Conservation (phyloP, 2,329 filamentous ascomycete species). For the Venturia oleaginea region DNA sequence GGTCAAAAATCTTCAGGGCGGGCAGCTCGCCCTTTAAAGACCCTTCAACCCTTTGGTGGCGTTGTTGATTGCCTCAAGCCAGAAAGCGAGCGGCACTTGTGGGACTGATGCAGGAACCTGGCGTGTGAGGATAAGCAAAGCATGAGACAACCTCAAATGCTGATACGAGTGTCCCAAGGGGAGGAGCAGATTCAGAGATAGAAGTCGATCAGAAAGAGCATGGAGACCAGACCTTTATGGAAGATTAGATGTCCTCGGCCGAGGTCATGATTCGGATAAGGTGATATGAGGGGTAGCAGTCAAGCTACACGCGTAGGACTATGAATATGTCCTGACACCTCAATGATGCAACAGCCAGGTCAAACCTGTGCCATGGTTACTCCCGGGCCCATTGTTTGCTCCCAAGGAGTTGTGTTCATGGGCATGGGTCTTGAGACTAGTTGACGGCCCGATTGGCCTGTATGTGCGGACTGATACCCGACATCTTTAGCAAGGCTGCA, state of each 20-base stretch:
- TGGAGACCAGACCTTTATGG: not conserved
- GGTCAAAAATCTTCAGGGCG: not conserved
- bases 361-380: not conserved
- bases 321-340: constrained; percentile 5
- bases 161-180: not conserved
- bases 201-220: not conserved
- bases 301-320: not conserved
- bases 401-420: not conserved
- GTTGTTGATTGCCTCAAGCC: constrained; percentile 4
- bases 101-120: not conserved
- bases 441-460: not conserved
- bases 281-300: not conserved
- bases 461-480: not conserved
- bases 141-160: not conserved
- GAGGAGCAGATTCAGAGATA: not conserved
- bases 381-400: constrained; percentile 2
- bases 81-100: not conserved
- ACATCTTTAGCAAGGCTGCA: not conserved
- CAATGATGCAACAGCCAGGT: constrained; percentile 1
- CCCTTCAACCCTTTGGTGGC: constrained; percentile 3
- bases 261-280: not conserved
- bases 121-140: not conserved
- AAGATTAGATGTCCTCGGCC: not conserved
- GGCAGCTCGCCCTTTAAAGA: constrained; percentile 8
- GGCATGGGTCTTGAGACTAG: not conserved